These are phyloP conservation scores for Sclerospora graminicola DNA, from an alignment of 352 stramenopile species.

Conservation along the genomic window DNA sequence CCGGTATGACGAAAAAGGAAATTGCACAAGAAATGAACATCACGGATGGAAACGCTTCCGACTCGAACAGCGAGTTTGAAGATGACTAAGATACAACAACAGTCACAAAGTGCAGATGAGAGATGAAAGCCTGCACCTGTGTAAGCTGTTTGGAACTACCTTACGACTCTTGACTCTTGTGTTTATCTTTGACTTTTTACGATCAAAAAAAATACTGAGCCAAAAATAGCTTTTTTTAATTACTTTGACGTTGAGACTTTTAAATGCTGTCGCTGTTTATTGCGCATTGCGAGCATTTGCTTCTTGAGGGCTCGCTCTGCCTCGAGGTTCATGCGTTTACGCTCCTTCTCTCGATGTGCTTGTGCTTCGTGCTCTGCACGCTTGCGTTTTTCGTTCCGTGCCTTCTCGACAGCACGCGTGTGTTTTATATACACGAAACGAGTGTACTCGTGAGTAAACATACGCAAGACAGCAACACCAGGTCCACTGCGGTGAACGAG, in stretches of 20 bases:
- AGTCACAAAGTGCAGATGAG: background rate
- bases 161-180: background rate
- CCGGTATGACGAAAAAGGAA: constrained; percentile 65
- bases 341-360: constrained; percentile 43
- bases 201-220: constrained; percentile 8
- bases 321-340: constrained; percentile 51
- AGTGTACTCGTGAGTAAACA: constrained; percentile 77
- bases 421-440: constrained; percentile 76
- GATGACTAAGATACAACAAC: constrained; percentile 29
- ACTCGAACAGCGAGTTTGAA: constrained; percentile 83
- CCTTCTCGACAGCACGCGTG: constrained; percentile 63
- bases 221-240: constrained; percentile 5
- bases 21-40: constrained; percentile 56
- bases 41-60: constrained; percentile 41
- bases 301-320: constrained; percentile 64
- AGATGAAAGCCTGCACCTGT: constrained; percentile 5
- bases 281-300: constrained; percentile 73
- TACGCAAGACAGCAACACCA: constrained; percentile 48
- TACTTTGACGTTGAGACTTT: constrained; percentile 22
- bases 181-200: constrained; percentile 7
- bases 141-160: constrained; percentile 3
- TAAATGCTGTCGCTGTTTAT: constrained; percentile 53
- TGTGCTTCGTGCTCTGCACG: constrained; percentile 54
- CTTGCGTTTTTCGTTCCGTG: constrained; percentile 60
- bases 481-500: constrained; percentile 46